A percentile compares a stretch with the other conserved stretches of the same genome.
These are phyloP conservation scores for Aspergillus pseudoviridinutans DNA, from an alignment of 2,329 filamentous ascomycete genomes.

Conservation along the genomic window DNA sequence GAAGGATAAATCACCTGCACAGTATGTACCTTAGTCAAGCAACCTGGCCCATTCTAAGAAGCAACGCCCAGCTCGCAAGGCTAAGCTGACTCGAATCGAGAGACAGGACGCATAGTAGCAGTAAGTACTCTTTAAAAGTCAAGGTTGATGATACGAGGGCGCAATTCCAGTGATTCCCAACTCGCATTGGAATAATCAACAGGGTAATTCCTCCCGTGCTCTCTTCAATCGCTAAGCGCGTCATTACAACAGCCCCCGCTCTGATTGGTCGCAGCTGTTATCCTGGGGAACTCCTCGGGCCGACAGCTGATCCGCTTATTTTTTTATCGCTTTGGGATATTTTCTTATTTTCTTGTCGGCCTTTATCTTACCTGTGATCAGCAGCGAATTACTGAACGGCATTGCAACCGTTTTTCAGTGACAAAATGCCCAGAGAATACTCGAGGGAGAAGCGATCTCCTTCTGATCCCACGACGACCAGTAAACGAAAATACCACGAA, in stretches of 20 bases:
- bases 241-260: slow-evolving; percentile 10
- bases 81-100: background rate
- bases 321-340: slow-evolving; percentile 13
- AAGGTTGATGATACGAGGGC: background rate
- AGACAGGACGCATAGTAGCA: background rate
- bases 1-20: background rate
- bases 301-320: slow-evolving; percentile 27
- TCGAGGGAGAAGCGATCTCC: slow-evolving; percentile 6
- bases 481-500: slow-evolving; percentile 27
- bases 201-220: background rate
- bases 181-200: background rate
- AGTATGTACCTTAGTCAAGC: background rate
- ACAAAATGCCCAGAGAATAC: slow-evolving; percentile 15
- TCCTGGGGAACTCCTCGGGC: slow-evolving; percentile 23
- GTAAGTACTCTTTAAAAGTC: background rate
- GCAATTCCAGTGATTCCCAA: background rate
- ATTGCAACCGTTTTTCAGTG: background rate
- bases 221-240: slow-evolving; percentile 2
- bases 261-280: slow-evolving; percentile 25
- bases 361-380: background rate
- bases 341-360: slow-evolving; percentile 4
- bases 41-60: background rate
- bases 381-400: background rate
- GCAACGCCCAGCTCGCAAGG: background rate
- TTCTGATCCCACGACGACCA: slow-evolving; percentile 3